phyloP scores from a whole-genome alignment of 176 grass and related monocot species.

The Aegilops tauschii region DNA sequence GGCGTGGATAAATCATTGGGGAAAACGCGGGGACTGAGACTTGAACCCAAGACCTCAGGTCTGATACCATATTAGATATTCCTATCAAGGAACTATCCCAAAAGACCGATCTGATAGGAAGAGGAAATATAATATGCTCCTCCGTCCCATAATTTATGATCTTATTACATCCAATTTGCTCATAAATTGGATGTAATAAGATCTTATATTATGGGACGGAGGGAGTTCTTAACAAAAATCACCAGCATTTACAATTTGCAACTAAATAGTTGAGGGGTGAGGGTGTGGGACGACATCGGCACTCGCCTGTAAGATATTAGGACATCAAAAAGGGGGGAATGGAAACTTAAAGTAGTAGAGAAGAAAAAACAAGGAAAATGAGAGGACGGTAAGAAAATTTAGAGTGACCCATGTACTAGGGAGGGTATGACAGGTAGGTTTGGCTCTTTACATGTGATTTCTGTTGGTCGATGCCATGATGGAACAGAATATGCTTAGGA shows the following conservation, averaged over 20 bases:
- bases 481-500: neutral
- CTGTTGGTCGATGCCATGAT: neutral
- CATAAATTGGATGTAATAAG: too few species aligned
- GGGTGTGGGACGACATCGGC: neutral
- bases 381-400: neutral
- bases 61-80: too few species aligned
- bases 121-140: too few species aligned
- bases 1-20: too few species aligned
- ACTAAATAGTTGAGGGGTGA: neutral
- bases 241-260: neutral
- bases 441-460: neutral
- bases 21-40: too few species aligned
- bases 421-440: neutral
- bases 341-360: neutral
- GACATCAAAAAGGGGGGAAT: neutral
- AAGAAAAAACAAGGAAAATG: neutral
- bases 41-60: too few species aligned
- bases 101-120: too few species aligned
- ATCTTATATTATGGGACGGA: too few species aligned
- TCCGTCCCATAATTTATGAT: too few species aligned
- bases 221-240: too few species aligned
- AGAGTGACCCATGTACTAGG: neutral
- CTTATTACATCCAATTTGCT: too few species aligned
- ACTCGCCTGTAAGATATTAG: neutral
- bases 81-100: too few species aligned